Base-by-base conservation (phyloP, 345 rosid genomes). In the Pugionium dolabratum region DNA sequence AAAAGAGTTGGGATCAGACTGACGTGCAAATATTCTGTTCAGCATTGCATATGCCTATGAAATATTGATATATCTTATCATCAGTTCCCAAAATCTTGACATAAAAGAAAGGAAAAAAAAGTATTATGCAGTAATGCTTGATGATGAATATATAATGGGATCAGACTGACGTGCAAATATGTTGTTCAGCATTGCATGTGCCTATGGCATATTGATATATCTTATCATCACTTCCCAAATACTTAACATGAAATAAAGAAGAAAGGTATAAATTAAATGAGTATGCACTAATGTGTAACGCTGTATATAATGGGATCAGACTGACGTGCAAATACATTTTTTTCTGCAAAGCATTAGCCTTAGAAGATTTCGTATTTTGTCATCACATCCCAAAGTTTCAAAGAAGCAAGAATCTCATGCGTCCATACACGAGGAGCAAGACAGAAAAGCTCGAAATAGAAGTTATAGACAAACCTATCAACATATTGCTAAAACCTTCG, bases 101-200 rank as follows among this genome's bases (percentile, higher is more conserved):
- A 71, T 30, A 28, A n/a, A 44, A 41, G 7, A 54, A 50, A 5
- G 28, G 48, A 32, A 35, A 28, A 2, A 48, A 10, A 40, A 9
- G 29, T 6, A 39, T 31, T 27, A 48, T 61, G 53, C 43, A 28
- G 6, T 9, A 31, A 43, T 30, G 50, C 41, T 49, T 25, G 32
- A 61, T 29, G 58, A 53, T 29, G 42, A 26, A 25, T 48, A 5
- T 4, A 2, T n/a, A 26, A 69, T 53, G 58, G 75, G 86, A 81
- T 81, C 87, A 76, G 82, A 86, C 89, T 82, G 86, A 82, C 83
- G 78, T 82, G 89, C 86, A 84, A 82, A 80, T 52, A 70, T 70
- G 48, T 43, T 34, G 73, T 50, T 86, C 89, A 81, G 81, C 84
- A 84, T 3, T 8, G 78, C 67, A 73, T 36, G 25, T 54, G 79